Base-by-base conservation (phyloP, 2,329 filamentous ascomycete species). In the Penicillium sp. region DNA sequence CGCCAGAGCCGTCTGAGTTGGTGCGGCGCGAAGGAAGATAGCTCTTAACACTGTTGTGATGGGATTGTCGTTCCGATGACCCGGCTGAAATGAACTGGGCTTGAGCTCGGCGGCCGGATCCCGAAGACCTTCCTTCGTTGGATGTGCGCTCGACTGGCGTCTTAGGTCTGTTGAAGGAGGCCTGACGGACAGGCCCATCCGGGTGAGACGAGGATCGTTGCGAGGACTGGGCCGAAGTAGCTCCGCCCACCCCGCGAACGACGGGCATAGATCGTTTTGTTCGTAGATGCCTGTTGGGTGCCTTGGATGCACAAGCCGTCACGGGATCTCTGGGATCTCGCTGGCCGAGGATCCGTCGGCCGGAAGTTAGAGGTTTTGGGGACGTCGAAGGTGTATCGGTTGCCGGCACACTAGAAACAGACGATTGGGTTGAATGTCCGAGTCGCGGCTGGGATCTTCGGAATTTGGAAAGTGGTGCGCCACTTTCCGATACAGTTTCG, bases 401-500 rank as follows among this genome's bases (percentile, higher is more conserved):
- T 48, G 84, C 80, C 49, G 83, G 75, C 58, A 87, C 74, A 72
- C 84, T 83, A 58, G 84, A 80, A 14, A 86, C 72, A 16, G 88
- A 90, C 11, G 86, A 85, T 61, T 90, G 85, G 14, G 84, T 74
- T 10, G 84, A 83, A 68, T 92, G 87, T 25, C 70, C 83, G 25
- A 89, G 68, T 50, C 87, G 81, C 3, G 87, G 89, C 56, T 84
- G 82, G 38, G 87, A 83, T 57, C 85, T 79, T 50, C 84, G 81
- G 57, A 78, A 79, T 54, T 80, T 82, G 38, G 78, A 75, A 43
- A 88, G 81, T 18, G 89, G 84, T 4, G 86, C 90, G 45, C 91
- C 91, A 58, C 86, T 91, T 73, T 97, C 92, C 35, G 90, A 95
- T 5, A 97, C 91, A 20, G 92, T 91, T 67, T 95, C 92, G n/a